Evolutionary conservation across 148 eudicot species (phyloP).

Genomic region (Rhododendron simsii): DNA sequence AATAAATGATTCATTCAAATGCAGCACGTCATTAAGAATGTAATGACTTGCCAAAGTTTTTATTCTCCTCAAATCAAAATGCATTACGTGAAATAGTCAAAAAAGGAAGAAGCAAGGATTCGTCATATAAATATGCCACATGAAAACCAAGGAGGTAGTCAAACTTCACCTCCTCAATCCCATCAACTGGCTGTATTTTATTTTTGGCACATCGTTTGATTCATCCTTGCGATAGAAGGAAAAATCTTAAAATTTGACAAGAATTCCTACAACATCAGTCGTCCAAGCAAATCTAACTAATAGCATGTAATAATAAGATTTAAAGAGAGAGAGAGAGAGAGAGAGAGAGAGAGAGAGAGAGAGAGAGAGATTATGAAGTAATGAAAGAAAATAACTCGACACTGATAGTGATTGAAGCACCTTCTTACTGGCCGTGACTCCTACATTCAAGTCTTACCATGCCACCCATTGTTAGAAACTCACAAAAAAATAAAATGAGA

Average conservation of each 20-base stretch:
- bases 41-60: not conserved
- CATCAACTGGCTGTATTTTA: not conserved
- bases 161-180: not conserved
- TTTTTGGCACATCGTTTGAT: not conserved
- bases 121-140: not conserved
- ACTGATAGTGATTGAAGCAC: not conserved
- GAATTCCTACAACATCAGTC: not conserved
- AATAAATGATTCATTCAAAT: not conserved
- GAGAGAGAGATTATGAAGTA: not conserved
- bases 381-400: not conserved
- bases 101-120: not conserved
- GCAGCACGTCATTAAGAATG: not conserved
- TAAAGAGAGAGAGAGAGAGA: not conserved
- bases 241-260: not conserved
- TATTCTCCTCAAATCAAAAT: not conserved
- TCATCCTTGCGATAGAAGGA: not conserved
- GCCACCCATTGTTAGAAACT: not conserved
- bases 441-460: not conserved
- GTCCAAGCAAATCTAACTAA: not conserved
- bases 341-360: too few relatives aligned
- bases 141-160: not conserved
- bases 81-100: not conserved
- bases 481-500: not conserved
- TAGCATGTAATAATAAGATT: not conserved
- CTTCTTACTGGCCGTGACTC: not conserved